Percentiles rank a stretch among this genome's conserved stretches.
Evolutionary conservation across 768 basidiomycete genomes (phyloP).

Genomic region (Lentinula sp.): DNA sequence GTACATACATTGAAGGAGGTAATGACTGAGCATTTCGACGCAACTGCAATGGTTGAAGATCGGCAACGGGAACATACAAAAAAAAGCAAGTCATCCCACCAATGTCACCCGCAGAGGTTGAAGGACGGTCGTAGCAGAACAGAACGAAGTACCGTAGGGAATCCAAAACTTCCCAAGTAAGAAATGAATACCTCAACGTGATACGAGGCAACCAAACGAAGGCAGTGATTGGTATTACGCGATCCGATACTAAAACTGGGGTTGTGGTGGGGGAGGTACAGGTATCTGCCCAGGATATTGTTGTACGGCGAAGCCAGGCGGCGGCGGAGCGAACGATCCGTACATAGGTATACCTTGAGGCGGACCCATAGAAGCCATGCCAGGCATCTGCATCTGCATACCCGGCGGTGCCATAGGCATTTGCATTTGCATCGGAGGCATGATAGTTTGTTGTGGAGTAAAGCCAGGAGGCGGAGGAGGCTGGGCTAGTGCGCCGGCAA

Average conservation of each 20-base stretch:
- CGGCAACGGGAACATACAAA: not conserved
- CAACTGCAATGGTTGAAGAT: not conserved
- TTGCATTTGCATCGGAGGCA: constrained; percentile 33
- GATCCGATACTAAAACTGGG: constrained; percentile 21
- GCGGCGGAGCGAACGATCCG: constrained; percentile 30
- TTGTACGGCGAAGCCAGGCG: constrained; percentile 55
- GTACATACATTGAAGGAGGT: too few species aligned
- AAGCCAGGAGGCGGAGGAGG: constrained; percentile 82
- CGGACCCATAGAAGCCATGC: constrained; percentile 19
- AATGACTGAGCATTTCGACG: too few species aligned
- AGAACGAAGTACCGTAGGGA: too few species aligned
- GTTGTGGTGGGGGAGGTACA: constrained; percentile 42
- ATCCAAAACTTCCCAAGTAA: too few species aligned
- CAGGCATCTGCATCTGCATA: constrained; percentile 17
- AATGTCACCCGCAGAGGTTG: not conserved
- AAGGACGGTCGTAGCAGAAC: too few species aligned
- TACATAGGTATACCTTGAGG: constrained; percentile 26
- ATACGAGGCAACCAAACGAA: not conserved
- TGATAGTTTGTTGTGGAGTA: constrained; percentile 62
- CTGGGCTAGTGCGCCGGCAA: constrained; percentile 80
- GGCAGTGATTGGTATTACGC: not conserved
- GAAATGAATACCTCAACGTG: too few species aligned
- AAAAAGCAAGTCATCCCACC: not conserved
- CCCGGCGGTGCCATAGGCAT: constrained; percentile 6
- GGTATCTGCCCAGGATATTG: constrained; percentile 35